These are phyloP conservation scores for Serendipita sp. DNA, from an alignment of 768 basidiomycete species.

Conservation along the genomic window DNA sequence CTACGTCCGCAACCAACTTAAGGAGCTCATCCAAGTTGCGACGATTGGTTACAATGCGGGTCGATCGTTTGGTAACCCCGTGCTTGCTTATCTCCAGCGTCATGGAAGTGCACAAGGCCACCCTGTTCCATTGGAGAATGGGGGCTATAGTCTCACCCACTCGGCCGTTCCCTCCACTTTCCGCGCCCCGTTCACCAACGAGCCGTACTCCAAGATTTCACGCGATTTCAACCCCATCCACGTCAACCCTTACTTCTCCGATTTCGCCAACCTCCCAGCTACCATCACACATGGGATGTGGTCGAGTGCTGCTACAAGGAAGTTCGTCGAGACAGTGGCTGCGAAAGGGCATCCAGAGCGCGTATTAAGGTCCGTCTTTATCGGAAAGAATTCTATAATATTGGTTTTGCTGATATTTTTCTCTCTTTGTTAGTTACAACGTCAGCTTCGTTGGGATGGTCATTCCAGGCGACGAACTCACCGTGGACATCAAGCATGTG, in stretches of 20 bases:
- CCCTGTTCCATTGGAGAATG: conserved; percentile 60
- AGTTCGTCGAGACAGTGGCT: conserved; percentile 83
- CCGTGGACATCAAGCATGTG: conserved; percentile 73
- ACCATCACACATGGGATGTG: conserved; percentile 98
- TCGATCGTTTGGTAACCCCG: conserved; percentile 83
- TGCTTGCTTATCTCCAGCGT: conserved; percentile 82
- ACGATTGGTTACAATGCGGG: conserved; percentile 76
- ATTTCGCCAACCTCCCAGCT: conserved; percentile 80
- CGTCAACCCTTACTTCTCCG: conserved; percentile 94
- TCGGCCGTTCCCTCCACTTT: conserved; percentile 47
- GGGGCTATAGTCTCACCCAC: conserved; percentile 71
- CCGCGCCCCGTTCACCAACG: conserved; percentile 78
- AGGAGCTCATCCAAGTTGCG: conserved; percentile 77
- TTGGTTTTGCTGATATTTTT: neutral
- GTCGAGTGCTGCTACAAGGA: conserved; percentile 88
- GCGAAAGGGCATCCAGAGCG: conserved; percentile 87
- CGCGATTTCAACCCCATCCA: conserved; percentile 99
- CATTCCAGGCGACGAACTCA: conserved; percentile 74
- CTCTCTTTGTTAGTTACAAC: conserved; percentile 45
- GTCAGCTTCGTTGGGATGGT: conserved; percentile 98
- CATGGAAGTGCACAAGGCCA: conserved; percentile 71
- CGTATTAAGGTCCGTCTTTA: conserved; percentile 56
- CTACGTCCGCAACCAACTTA: conserved; percentile 77
- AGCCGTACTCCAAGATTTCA: conserved; percentile 88
- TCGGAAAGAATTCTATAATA: neutral